Evolutionary conservation across 108 stramenopile genomes (phyloP).

Genomic region (Cylindrotheca closterium): DNA sequence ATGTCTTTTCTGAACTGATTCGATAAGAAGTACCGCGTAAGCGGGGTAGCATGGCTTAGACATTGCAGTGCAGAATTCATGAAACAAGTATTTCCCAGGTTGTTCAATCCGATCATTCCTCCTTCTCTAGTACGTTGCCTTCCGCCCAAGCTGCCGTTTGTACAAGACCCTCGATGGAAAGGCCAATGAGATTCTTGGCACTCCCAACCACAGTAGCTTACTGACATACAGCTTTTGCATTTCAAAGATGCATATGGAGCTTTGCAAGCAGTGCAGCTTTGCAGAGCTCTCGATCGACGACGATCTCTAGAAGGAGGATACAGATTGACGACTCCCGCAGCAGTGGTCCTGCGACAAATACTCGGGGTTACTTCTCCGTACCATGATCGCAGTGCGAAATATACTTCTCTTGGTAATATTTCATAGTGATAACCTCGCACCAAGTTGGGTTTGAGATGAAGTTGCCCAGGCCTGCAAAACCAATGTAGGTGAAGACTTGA

Average conservation of each 20-base stretch:
- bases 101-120: constrained; percentile 84
- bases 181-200: constrained; percentile 76
- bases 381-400: constrained; percentile 63
- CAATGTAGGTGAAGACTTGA: constrained; percentile 29
- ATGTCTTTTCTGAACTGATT: constrained; percentile 55
- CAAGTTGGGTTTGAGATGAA: constrained; percentile 37
- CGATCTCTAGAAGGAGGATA: constrained; percentile 10
- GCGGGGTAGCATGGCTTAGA: constrained; percentile 74
- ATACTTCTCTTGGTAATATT: constrained; percentile 77
- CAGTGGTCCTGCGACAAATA: constrained; percentile 51
- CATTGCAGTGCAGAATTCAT: constrained; percentile 92
- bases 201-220: constrained; percentile 51
- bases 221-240: constrained; percentile 50
- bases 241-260: constrained; percentile 40
- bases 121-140: neutral
- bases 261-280: constrained; percentile 51
- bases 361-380: constrained; percentile 67
- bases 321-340: constrained; percentile 12
- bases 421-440: constrained; percentile 85
- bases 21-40: constrained; percentile 89
- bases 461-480: constrained; percentile 11
- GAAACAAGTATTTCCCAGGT: constrained; percentile 98
- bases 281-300: neutral
- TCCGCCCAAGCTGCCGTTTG: constrained; percentile 9
- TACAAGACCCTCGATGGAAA: constrained; percentile 54